Conservation (phyloP, 306 rosid species). For the peach (Prunus persica) region DNA sequence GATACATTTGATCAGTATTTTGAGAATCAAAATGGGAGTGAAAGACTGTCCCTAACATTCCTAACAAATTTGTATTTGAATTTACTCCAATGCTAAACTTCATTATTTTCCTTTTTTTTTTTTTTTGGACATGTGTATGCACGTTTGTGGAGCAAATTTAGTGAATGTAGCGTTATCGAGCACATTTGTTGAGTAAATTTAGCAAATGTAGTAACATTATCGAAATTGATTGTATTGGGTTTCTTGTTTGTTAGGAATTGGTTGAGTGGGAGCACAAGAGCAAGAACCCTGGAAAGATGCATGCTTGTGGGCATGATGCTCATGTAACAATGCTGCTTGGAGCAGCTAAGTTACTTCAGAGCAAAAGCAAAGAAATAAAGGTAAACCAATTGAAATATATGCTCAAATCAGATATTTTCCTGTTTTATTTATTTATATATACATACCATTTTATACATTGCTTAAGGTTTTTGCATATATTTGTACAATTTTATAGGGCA, state of each 20-base stretch:
- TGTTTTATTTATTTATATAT: too few species aligned
- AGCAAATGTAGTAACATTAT: too few species aligned
- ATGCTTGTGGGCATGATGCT: slow-evolving; percentile 63
- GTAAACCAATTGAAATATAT: slow-evolving; percentile 8
- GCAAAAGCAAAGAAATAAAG: slow-evolving; percentile 35
- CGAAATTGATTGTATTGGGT: background rate
- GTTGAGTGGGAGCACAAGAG: slow-evolving; percentile 70
- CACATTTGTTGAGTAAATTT: too few species aligned
- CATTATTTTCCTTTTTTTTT: too few species aligned
- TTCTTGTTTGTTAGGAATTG: slow-evolving; percentile 42
- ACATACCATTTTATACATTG: background rate
- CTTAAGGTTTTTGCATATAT: background rate
- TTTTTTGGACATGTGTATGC: too few species aligned
- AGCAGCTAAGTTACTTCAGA: slow-evolving; percentile 60
- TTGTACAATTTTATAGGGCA: slow-evolving; percentile 33
- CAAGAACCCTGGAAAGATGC: slow-evolving; percentile 55
- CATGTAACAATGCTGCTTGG: slow-evolving; percentile 65
- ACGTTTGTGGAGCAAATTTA: background rate
- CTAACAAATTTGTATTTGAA: too few species aligned
- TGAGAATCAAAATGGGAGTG: too few species aligned
- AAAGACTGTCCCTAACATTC: too few species aligned
- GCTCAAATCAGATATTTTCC: background rate
- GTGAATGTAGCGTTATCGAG: too few species aligned
- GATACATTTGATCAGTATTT: too few species aligned
- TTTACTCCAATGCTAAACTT: too few species aligned